phyloP scores from a whole-genome alignment of 495 filamentous ascomycete species.

The Penicillium bialowiezense region DNA sequence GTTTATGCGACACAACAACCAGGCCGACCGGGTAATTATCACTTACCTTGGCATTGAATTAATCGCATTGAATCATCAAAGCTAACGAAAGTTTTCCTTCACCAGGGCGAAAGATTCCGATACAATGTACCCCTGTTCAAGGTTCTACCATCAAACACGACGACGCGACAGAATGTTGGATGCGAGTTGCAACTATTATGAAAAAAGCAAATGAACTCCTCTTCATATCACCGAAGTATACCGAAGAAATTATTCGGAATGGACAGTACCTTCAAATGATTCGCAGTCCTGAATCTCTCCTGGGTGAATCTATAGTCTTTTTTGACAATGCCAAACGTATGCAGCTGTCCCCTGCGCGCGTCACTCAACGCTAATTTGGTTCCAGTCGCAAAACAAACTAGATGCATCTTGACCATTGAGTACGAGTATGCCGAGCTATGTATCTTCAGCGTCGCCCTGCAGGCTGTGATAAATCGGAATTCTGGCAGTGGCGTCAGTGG shows the following conservation, averaged over 20 bases:
- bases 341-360: not conserved
- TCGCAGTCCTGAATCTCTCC: constrained; percentile 61
- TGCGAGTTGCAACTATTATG: constrained; percentile 73
- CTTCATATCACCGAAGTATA: constrained; percentile 67
- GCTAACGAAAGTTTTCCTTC: too few species aligned
- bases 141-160: not conserved
- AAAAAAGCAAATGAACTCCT: constrained; percentile 67
- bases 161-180: constrained; percentile 64
- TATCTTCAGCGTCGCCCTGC: constrained; percentile 73
- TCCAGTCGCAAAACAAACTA: constrained; percentile 61
- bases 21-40: constrained; percentile 61
- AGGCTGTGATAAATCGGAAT: constrained; percentile 79
- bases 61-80: too few species aligned
- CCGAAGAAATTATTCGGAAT: constrained; percentile 69
- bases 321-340: constrained; percentile 43
- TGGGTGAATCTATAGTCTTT: constrained; percentile 61
- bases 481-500: not conserved
- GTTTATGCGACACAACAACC: constrained; percentile 76
- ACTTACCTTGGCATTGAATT: too few species aligned
- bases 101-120: constrained; percentile 1
- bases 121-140: not conserved
- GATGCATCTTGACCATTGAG: constrained; percentile 72
- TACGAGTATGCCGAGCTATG: constrained; percentile 71
- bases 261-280: constrained; percentile 68
- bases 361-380: not conserved